These are phyloP conservation scores for Hygrophorus pudorinus DNA, from an alignment of 768 basidiomycete species.

Conservation along the genomic window DNA sequence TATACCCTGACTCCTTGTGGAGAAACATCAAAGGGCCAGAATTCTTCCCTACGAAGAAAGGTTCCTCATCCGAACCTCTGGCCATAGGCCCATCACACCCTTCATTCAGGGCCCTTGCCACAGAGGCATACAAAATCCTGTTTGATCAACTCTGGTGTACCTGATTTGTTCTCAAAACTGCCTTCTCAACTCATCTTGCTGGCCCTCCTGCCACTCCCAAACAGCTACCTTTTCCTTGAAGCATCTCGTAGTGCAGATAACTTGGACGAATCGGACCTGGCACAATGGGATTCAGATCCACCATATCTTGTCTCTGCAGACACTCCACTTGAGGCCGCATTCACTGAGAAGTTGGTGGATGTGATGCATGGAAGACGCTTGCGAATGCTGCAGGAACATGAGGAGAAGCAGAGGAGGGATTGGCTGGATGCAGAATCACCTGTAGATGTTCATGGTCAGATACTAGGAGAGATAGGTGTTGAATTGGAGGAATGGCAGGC, in stretches of 20 bases:
- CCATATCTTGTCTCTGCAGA: background rate
- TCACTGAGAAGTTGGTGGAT: background rate
- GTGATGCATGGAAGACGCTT: constrained; percentile 5
- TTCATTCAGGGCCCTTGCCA: no score
- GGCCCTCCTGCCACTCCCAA: background rate
- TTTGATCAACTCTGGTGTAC: no score
- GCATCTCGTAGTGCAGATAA: constrained; percentile 2
- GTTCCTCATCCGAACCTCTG: no score
- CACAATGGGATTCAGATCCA: background rate
- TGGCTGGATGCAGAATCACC: background rate
- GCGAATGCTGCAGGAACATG: background rate
- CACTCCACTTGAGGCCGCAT: background rate
- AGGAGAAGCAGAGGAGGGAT: background rate
- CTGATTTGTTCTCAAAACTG: background rate
- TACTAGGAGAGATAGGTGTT: background rate
- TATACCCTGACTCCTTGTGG: no score
- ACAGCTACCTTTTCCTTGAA: constrained; percentile 1
- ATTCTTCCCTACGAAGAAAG: no score
- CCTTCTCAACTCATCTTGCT: background rate
- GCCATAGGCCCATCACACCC: no score
- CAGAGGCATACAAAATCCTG: no score
- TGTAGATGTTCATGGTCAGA: background rate
- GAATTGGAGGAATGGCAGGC: background rate
- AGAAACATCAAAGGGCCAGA: no score
- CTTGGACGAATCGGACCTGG: constrained; percentile 3